These are phyloP conservation scores for Diphasiastrum complanatum DNA, from an alignment of 83 land plant genomes.

Conservation along the genomic window DNA sequence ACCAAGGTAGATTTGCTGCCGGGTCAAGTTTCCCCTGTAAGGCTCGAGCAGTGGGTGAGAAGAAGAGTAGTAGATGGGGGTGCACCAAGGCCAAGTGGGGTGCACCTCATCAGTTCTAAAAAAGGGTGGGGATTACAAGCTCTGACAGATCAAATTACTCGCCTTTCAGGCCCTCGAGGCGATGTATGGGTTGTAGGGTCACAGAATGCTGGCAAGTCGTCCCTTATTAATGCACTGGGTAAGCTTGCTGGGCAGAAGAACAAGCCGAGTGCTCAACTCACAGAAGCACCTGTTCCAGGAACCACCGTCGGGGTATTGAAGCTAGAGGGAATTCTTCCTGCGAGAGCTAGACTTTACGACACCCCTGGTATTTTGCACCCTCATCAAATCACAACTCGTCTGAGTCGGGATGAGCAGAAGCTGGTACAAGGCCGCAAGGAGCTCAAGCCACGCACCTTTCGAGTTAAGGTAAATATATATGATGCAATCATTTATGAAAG, in stretches of 20 bases:
- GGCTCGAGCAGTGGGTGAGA: constrained; percentile 75
- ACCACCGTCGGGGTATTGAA: constrained; percentile 84
- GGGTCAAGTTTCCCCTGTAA: constrained; percentile 46
- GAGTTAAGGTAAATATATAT: constrained; percentile 69
- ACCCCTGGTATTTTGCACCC: constrained; percentile 91
- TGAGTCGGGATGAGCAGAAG: constrained; percentile 76
- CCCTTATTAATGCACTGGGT: constrained; percentile 78
- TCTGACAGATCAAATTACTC: constrained; percentile 47
- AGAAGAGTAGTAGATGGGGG: constrained; percentile 62
- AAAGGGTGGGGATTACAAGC: constrained; percentile 72
- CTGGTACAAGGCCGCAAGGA: constrained; percentile 66
- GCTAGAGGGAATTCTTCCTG: constrained; percentile 59
- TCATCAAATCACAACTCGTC: constrained; percentile 69
- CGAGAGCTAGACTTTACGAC: constrained; percentile 67
- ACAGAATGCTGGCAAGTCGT: constrained; percentile 92
- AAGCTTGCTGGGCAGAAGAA: constrained; percentile 39
- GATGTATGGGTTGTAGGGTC: constrained; percentile 93
- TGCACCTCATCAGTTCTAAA: constrained; percentile 69
- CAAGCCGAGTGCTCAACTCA: constrained; percentile 36
- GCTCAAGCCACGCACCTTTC: constrained; percentile 80
- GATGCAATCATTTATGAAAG: neutral
- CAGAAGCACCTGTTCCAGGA: constrained; percentile 93
- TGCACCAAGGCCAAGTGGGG: constrained; percentile 44
- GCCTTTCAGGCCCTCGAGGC: constrained; percentile 67
- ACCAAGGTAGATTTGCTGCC: constrained; percentile 86